These are phyloP conservation scores for Pleurotus sapidus DNA, from an alignment of 768 basidiomycete genomes.

Conservation along the genomic window DNA sequence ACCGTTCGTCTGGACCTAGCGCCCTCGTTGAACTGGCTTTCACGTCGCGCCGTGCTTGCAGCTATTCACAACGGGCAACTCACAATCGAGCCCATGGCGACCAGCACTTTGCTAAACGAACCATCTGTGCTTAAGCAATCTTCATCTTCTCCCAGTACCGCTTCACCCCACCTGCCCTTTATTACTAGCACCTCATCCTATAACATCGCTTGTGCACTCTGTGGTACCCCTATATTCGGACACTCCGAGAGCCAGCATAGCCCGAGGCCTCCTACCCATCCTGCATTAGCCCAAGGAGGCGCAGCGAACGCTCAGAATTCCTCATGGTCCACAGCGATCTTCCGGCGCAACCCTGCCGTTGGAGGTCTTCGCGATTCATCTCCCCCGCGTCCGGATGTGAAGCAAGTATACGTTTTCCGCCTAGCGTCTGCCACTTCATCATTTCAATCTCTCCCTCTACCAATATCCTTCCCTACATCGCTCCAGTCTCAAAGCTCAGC, in stretches of 20 bases:
- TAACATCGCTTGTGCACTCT: constrained; percentile 76
- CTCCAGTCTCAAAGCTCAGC: constrained; percentile 11
- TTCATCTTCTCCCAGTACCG: constrained; percentile 22
- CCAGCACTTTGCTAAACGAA: constrained; percentile 57
- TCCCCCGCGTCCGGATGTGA: constrained; percentile 29
- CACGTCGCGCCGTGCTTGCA: constrained; percentile 74
- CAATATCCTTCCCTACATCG: constrained; percentile 29
- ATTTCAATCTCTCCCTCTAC: constrained; percentile 20
- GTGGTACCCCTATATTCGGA: constrained; percentile 59
- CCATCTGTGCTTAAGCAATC: constrained; percentile 20
- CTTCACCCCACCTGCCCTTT: constrained; percentile 42
- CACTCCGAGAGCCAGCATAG: constrained; percentile 17
- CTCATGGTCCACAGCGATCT: constrained; percentile 56
- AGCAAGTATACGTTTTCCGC: constrained; percentile 69
- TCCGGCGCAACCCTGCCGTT: constrained; percentile 50
- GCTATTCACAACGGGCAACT: constrained; percentile 90
- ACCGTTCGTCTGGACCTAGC: constrained; percentile 92
- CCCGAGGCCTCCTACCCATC: constrained; percentile 29
- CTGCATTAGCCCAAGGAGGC: constrained; percentile 25
- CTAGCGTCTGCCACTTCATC: constrained; percentile 36
- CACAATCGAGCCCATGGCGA: constrained; percentile 81
- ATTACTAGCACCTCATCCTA: constrained; percentile 33
- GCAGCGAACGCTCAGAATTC: constrained; percentile 17
- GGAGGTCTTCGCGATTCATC: constrained; percentile 23
- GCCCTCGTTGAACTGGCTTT: constrained; percentile 92